Conservation (phyloP, 768 basidiomycete genomes). For the Rhodotorula babjevae region DNA sequence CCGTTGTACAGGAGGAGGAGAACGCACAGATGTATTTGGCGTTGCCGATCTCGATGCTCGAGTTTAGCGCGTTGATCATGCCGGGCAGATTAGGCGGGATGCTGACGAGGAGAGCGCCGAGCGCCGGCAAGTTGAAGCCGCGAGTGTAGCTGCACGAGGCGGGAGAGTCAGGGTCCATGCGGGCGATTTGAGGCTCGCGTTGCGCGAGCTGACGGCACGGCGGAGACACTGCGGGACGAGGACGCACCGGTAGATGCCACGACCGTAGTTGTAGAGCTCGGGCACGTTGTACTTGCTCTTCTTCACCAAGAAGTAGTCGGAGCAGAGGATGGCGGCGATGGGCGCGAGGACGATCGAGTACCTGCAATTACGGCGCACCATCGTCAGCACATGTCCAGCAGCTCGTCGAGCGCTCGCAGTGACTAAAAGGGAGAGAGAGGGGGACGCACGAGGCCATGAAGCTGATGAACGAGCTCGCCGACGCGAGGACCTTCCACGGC, state of each 20-base stretch:
- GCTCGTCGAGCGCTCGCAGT: neutral
- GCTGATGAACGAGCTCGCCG: conserved; percentile 24
- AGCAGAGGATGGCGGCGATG: conserved; percentile 69
- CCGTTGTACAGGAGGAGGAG: neutral
- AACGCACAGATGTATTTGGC: conserved; percentile 28
- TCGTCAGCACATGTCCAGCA: neutral
- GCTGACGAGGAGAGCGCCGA: conserved; percentile 62
- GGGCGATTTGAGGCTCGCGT: no score
- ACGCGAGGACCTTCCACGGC: conserved; percentile 31
- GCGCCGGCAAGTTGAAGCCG: conserved; percentile 67
- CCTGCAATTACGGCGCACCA: no score
- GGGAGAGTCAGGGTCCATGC: neutral
- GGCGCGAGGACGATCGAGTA: conserved; percentile 64
- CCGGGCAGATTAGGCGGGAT: conserved; percentile 72
- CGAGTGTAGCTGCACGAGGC: conserved; percentile 47
- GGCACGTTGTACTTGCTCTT: conserved; percentile 69
- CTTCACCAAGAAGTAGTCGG: conserved; percentile 73
- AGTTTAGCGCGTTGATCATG: conserved; percentile 68
- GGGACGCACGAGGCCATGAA: conserved; percentile 2
- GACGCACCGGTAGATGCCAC: conserved; percentile 49
- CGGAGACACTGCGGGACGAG: no score
- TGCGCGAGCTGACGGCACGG: no score
- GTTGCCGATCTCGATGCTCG: conserved; percentile 58
- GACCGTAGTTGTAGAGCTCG: conserved; percentile 68
- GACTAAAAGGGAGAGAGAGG: neutral